Evolutionary conservation across 257 asterid species (phyloP), one percentile per base, ranked within the genome.

Genomic region (Euphrasia confusa): DNA sequence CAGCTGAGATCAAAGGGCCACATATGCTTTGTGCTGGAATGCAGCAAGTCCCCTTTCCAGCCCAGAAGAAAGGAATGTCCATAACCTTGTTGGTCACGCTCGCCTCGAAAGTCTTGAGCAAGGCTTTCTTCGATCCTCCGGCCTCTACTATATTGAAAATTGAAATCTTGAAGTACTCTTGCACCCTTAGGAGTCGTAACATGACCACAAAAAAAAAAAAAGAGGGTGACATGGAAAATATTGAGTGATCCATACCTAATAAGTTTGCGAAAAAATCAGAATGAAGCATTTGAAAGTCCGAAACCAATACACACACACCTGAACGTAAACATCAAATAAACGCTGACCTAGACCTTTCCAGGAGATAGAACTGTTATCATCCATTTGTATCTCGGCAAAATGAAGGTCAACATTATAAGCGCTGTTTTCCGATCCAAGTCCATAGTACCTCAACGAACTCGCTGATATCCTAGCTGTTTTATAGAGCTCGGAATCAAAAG

Each of bases 31-130:
- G 94, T 50, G 67, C 2, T 10, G 89, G 89, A 62, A 82, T 82
- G 80, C 89, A 85, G 60, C 89, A 82, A 26, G 89, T 80, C 40
- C 94, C 94, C 66, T 68, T 85, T 33, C 94, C 89, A 17, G 84
- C 83, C 87, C 94, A 78, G 42, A 61, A 15, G 62, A 82, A 74
- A 72, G 82, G 94, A 15, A 82, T 77, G 67, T 82, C 89, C 61
- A 80, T 61, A 63, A 71, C 74, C 4, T 71, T 80, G 75, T 74
- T 77, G 1, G 78, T 85, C 71, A 85, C 81, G 50, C 82, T 85
- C 2, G 81, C 83, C 17, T 59, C 60, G 32, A 82, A 76, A 14
- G 26, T 74, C 78, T 77, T 78, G 42, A 80, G 62, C 75, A 82
- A 5, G 4, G 83, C 94, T 32, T 27, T 76, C 70, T 67, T 78